Evolutionary conservation across 140 eudicot species (phyloP), one percentile per base, ranked within the genome.

Genomic region (Flaveria floridana): DNA sequence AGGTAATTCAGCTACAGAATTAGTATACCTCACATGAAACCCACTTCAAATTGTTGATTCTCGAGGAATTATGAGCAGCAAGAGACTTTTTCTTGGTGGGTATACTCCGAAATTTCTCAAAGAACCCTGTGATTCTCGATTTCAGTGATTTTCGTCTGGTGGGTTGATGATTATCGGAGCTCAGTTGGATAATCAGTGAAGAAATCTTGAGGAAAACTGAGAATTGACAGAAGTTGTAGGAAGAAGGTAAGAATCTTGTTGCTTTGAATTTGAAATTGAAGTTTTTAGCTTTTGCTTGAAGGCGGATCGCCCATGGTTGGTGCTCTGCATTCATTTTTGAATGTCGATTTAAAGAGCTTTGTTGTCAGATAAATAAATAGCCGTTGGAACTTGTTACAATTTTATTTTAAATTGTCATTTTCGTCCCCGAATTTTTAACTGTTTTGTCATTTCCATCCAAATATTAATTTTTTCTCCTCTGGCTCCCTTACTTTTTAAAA

Each of bases 231-330:
- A 75, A 70, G 34, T 70, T 81, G 77, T 18, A 78, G 72, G 21
- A 84, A 65, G 50, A 72, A 55, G 82, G 80, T 0, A 84, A 62
- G 62, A 64, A 57, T 44, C 14, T 81, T 2, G 82, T 82, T 56
- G 85, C 77, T 69, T 75, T 81, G 75, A 87, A 46, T 65, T 72
- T 78, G 73, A 87, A 70, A 58, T 82, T 19, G 59, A 82, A 78
- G 76, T 42, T 67, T 5, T 65, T 82, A 19, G 87, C 58, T 73
- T 80, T 85, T 62, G 82, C 87, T 70, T 81, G 75, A 64, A 85
- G 75, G 65, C 50, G 19, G 4, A 87, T 68, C 58, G 46, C 64
- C 89, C 87, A 85, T 75, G 72, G 74, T 63, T 48, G 78, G 39
- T 65, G 80, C 63, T 80, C 80, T 62, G 75, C 14, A 20, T 56